phyloP scores from a whole-genome alignment of 208 protist genomes.

The Balamuthia mandrillaris region DNA sequence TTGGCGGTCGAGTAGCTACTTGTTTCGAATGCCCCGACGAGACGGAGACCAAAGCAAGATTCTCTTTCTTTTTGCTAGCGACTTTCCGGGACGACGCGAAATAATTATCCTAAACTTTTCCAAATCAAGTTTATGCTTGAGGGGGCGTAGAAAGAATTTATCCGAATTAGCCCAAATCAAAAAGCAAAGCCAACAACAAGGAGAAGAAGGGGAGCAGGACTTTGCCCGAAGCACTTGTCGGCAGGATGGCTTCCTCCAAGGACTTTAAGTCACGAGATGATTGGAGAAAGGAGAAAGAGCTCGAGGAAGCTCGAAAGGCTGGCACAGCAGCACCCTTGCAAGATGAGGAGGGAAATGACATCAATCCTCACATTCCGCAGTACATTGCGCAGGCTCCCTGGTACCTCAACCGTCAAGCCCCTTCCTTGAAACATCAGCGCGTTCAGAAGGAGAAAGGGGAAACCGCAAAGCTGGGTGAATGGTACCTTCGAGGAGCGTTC shows the following conservation, averaged over 20 bases:
- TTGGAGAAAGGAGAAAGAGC: constrained; percentile 73
- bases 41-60: too few species aligned
- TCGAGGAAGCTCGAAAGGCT: constrained; percentile 82
- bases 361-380: constrained; percentile 98
- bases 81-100: not conserved
- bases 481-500: constrained; percentile 51
- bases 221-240: not conserved
- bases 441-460: constrained; percentile 42
- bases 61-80: not conserved
- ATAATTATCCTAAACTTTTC: not conserved
- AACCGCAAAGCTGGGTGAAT: constrained; percentile 52
- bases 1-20: too few species aligned
- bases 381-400: constrained; percentile 94
- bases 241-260: constrained; percentile 12
- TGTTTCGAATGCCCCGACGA: too few species aligned
- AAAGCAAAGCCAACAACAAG: not conserved
- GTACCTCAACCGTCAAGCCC: constrained; percentile 81
- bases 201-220: not conserved
- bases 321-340: constrained; percentile 55
- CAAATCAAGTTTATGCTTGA: not conserved
- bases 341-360: constrained; percentile 73
- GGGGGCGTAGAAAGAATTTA: not conserved
- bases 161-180: not conserved
- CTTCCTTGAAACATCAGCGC: constrained; percentile 86
- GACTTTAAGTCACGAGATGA: constrained; percentile 56